These are phyloP conservation scores for Blastobotrys chiropterorum DNA, from an alignment of 805 yeast species.

Conservation along the genomic window DNA sequence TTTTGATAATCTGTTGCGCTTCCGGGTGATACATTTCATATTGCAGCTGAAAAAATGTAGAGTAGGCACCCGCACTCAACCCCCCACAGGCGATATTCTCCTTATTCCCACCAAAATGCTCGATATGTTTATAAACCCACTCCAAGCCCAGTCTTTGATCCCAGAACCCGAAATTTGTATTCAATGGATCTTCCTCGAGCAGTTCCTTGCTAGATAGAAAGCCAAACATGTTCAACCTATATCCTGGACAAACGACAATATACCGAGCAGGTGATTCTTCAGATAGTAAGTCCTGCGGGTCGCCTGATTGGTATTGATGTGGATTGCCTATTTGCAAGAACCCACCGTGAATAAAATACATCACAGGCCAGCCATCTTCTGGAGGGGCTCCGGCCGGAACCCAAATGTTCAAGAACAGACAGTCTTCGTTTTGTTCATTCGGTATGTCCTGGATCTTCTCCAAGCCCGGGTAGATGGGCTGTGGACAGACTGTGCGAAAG, in stretches of 20 bases:
- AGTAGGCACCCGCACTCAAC: slow-evolving; percentile 38
- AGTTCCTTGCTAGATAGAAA: slow-evolving; percentile 36
- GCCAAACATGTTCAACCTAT: slow-evolving; percentile 38
- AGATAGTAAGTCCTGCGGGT: slow-evolving; percentile 12
- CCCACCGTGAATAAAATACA: slow-evolving; percentile 40
- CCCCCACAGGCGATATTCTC: slow-evolving; percentile 38
- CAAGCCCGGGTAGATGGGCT: slow-evolving; percentile 22
- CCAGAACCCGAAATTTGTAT: slow-evolving; percentile 37
- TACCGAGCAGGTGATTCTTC: slow-evolving; percentile 23
- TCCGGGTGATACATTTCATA: slow-evolving; percentile 40
- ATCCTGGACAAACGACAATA: slow-evolving; percentile 34
- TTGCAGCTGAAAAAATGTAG: slow-evolving; percentile 37
- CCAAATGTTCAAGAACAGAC: slow-evolving; percentile 35
- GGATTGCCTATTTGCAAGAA: slow-evolving; percentile 35
- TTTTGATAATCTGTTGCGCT: slow-evolving; percentile 36
- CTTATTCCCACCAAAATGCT: slow-evolving; percentile 39
- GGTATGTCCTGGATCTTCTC: slow-evolving; percentile 26
- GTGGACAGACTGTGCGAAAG: slow-evolving; percentile 35
- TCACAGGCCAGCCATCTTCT: slow-evolving; percentile 38
- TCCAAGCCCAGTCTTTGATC: slow-evolving; percentile 39
- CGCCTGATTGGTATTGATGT: slow-evolving; percentile 10
- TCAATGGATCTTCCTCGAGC: slow-evolving; percentile 27
- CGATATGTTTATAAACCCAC: slow-evolving; percentile 37
- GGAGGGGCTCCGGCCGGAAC: slow-evolving; percentile 34
- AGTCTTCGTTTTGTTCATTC: slow-evolving; percentile 30